Percentiles rank a stretch among this genome's conserved stretches.
Evolutionary conservation across 2,329 filamentous ascomycete genomes (phyloP).

Genomic region (Fusarium begoniae): DNA sequence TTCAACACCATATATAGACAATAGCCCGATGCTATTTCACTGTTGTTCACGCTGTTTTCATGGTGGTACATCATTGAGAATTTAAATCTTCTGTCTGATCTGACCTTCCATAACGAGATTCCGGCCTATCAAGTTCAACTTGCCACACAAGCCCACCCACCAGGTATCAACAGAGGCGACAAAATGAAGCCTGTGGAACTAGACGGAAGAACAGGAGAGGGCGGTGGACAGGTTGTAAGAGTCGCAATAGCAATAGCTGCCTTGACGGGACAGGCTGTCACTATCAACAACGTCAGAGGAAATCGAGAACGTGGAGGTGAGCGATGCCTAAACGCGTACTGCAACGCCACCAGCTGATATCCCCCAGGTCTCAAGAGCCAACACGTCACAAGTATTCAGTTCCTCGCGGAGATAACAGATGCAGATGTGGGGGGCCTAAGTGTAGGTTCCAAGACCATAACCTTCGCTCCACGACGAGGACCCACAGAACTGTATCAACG

Average conservation of each 20-base stretch:
- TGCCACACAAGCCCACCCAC: slow-evolving; percentile 9
- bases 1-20: slow-evolving; percentile 1
- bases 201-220: slow-evolving; percentile 67
- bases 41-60: not conserved
- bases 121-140: slow-evolving; percentile 3
- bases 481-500: slow-evolving; percentile 54
- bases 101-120: not conserved
- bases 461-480: slow-evolving; percentile 54
- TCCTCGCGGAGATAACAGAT: slow-evolving; percentile 60
- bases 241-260: slow-evolving; percentile 65
- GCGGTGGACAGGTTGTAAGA: slow-evolving; percentile 69
- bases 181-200: slow-evolving; percentile 55
- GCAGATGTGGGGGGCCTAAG: slow-evolving; percentile 61
- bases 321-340: slow-evolving; percentile 4
- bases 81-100: slow-evolving; percentile 1
- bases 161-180: not conserved
- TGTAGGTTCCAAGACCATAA: slow-evolving; percentile 61
- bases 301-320: slow-evolving; percentile 55
- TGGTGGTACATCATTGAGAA: not conserved
- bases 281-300: slow-evolving; percentile 64
- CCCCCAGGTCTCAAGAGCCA: slow-evolving; percentile 66
- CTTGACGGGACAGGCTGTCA: slow-evolving; percentile 62
- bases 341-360: slow-evolving; percentile 3
- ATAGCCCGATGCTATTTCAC: not conserved
- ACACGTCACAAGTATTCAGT: slow-evolving; percentile 65